Conservation (phyloP, 2,329 filamentous ascomycete genomes). For the Sarocladium oryzae region DNA sequence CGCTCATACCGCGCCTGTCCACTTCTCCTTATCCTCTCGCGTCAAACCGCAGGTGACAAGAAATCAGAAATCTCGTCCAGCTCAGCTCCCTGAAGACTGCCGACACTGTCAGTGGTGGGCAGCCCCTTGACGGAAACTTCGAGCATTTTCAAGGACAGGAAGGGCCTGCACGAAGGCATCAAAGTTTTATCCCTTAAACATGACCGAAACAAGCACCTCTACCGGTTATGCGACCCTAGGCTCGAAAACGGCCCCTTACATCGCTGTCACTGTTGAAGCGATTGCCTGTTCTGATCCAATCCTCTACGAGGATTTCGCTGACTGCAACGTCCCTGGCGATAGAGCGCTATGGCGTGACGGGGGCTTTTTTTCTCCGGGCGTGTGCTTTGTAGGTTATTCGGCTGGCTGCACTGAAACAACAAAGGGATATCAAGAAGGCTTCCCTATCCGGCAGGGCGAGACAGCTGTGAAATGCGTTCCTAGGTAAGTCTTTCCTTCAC, state of each 20-base stretch:
- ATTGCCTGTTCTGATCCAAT: constrained; percentile 17
- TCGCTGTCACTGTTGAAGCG: constrained; percentile 18
- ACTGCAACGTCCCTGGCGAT: constrained; percentile 18
- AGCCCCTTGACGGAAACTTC: no score
- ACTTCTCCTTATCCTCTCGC: neutral
- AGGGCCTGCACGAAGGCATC: no score
- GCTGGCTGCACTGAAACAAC: constrained; percentile 20
- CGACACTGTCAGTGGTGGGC: no score
- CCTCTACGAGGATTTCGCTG: constrained; percentile 16
- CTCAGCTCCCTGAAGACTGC: no score
- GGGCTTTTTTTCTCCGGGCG: constrained; percentile 24
- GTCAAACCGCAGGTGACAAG: no score
- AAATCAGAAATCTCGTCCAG: no score
- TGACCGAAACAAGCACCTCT: neutral
- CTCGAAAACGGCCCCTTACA: constrained; percentile 13
- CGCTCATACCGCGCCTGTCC: neutral
- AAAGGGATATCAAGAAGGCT: constrained; percentile 11
- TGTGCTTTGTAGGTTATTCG: constrained; percentile 22
- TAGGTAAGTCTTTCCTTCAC: constrained; percentile 12
- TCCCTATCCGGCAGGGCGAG: constrained; percentile 18
- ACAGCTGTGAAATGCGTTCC: constrained; percentile 23
- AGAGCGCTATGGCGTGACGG: constrained; percentile 17
- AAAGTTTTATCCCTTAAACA: no score
- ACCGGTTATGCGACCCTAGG: neutral
- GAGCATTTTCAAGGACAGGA: no score